Base-by-base conservation (phyloP, 805 yeast genomes). In the Tetrapisispora pingtungensis region DNA sequence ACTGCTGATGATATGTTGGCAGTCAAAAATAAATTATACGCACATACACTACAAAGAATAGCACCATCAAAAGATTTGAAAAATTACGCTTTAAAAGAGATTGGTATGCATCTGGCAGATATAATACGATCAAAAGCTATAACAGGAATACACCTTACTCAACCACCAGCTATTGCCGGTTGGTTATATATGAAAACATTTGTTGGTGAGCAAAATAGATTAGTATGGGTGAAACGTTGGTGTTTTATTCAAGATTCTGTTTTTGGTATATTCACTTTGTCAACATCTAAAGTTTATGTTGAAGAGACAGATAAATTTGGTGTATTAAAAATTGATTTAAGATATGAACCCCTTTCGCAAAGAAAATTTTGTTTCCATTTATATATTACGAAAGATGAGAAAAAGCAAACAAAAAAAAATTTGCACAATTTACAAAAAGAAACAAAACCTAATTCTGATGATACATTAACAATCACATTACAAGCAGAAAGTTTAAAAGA, bases 291-390 rank as follows among this genome's bases (percentile, higher is more conserved):
- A 38, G 75, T 78, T 0, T 82, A 69, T 57, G 97, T 90, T 3
- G 89, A 86, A 56, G 97, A 90, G 64, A 74, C 88, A 10, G 96
- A 86, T 58, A 86, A 86, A 55, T 74, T 87, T 47, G 96, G 96
- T 3, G 75, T 89, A 1, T 66, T 83, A n/a, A 62, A 84, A 24
- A 80, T 86, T 43, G 78, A 74, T 55, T 73, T 80, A 13, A 67
- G 77, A 45, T 81, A 78, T 55, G 47, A 49, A 31, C 76, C 83
- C 1, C 74, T 73, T 43, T 93, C 84, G 54, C 86, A 81, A 38
- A 50, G 96, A 42, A 71, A 86, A 49, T 85, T 80, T 63, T 85
- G 95, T 55, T 85, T 89, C 57, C 88, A 83, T 56, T 58, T 88
- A 14, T 77, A 77, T 46, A 39, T 39, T 4, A 12, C 36, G 14